Percentiles rank a stretch among this genome's conserved stretches.
These are phyloP conservation scores for Taphrina betulina DNA, from an alignment of 1,139 yeast species.

Conservation along the genomic window DNA sequence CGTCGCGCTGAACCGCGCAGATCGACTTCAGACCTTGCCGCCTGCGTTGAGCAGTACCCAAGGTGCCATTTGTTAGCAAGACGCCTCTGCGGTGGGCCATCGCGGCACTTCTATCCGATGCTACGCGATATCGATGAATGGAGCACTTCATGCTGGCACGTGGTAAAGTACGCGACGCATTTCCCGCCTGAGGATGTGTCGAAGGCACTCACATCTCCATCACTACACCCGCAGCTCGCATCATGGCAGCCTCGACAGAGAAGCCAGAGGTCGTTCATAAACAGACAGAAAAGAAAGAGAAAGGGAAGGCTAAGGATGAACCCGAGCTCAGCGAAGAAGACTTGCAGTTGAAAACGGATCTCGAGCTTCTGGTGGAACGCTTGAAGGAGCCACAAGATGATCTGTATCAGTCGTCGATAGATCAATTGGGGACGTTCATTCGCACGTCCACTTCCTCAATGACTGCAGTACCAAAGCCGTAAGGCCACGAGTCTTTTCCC, in stretches of 20 bases:
- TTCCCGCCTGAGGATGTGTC: too few species aligned
- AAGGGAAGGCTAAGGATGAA: slow-evolving; percentile 30
- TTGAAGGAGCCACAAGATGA: slow-evolving; percentile 54
- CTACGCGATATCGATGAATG: too few species aligned
- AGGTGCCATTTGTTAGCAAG: too few species aligned
- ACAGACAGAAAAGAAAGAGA: neutral
- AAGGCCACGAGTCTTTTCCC: neutral
- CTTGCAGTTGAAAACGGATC: slow-evolving; percentile 77
- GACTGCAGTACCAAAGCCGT: slow-evolving; percentile 98
- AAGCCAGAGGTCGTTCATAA: slow-evolving; percentile 1
- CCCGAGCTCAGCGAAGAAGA: slow-evolving; percentile 64
- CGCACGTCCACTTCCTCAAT: slow-evolving; percentile 94
- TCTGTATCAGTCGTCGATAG: slow-evolving; percentile 60
- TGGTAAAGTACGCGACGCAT: too few species aligned
- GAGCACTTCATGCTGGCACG: too few species aligned
- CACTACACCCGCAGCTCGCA: too few species aligned
- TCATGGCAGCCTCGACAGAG: slow-evolving; percentile 18
- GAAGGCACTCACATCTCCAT: too few species aligned
- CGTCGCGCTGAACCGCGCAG: too few species aligned
- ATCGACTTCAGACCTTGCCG: too few species aligned
- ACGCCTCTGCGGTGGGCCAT: too few species aligned
- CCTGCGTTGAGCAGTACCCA: too few species aligned
- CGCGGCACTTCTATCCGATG: too few species aligned
- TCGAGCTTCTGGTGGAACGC: slow-evolving; percentile 82
- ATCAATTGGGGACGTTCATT: slow-evolving; percentile 69